Evolutionary conservation across 495 filamentous ascomycete species (phyloP), one percentile per base, ranked within the genome.

Genomic region (Saxophila tyrrhenica): DNA sequence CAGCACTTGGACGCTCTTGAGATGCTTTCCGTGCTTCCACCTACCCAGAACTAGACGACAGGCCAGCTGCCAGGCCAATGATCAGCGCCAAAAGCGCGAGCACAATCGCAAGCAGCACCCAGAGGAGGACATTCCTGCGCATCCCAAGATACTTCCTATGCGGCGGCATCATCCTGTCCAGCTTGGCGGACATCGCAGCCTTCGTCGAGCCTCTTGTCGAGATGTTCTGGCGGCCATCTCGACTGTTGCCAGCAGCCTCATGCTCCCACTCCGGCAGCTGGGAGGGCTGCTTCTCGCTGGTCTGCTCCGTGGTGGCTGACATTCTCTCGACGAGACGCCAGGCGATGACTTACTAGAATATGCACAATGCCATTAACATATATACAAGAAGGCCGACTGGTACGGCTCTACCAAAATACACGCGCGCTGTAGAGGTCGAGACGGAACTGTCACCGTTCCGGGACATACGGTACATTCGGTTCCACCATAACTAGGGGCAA

Each of bases 21-120:
- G 39, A 25, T 5, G 29, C 29, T 35, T 5, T 5, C 29, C 13
- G 13, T 23, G 32, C 9, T 15, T 25, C 2, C 17, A n/a, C 57
- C 39, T 52, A 56, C 56, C 25, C 53, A 2, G 57, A 55, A 11
- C 23, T 2, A 20, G 60, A 55, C 22, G 71, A 72, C 24, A 81
- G 66, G 16, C 79, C 76, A 35, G 78, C 75, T 11, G 75, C 69
- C 21, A 82, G 70, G 15, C 78, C 77, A 38, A 82, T 70, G 19
- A 79, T 73, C 43, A 83, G 62, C 0, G 71, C 76, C 11, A 81
- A 53, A 1, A 79, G 50, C 21, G 56, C 49, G 3, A 74, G 50
- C 17, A 68, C 19, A 0, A 73, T 25, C 9, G 66, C 62, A 1
- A 62, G 61, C n/a, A 73, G 39, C 10, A 69, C 58, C 10, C 70